A percentile compares a stretch with the other conserved stretches of the same genome.
Evolutionary conservation across 2,329 filamentous ascomycete genomes (phyloP).

Genomic region (Pseudonectria foliicola): DNA sequence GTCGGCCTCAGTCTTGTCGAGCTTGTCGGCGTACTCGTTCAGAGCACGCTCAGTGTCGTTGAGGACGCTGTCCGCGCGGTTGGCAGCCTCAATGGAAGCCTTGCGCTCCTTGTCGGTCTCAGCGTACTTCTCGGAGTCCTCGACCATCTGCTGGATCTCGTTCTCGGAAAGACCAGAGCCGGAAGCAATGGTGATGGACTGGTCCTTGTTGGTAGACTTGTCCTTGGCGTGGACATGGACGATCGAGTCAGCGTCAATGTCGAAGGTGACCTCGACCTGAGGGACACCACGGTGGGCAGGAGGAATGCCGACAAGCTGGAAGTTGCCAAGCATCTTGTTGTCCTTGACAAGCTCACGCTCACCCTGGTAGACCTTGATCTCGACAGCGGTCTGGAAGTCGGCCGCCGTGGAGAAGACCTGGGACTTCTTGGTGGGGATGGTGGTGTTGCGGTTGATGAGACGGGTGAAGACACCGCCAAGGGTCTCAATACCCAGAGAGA

Average conservation of each 20-base stretch:
- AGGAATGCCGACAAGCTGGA: conserved; percentile 96
- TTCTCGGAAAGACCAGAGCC: conserved; percentile 91
- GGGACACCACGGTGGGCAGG: conserved; percentile 94
- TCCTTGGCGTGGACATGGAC: conserved; percentile 98
- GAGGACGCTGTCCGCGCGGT: conserved; percentile 90
- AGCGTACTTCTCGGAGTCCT: conserved; percentile 94
- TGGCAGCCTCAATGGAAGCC: conserved; percentile 88
- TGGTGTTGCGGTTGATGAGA: conserved; percentile 98
- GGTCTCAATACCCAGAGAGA: conserved; percentile 97
- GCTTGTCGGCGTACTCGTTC: conserved; percentile 90
- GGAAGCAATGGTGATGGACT: conserved; percentile 97
- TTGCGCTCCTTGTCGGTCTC: conserved; percentile 96
- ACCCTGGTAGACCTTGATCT: conserved; percentile 99
- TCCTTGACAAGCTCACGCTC: conserved; percentile 98
- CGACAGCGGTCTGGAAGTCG: conserved; percentile 96
- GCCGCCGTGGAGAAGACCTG: conserved; percentile 96
- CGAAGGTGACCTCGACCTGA: conserved; percentile 96
- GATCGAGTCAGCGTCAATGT: conserved; percentile 96
- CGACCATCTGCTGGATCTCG: conserved; percentile 96
- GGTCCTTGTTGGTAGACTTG: conserved; percentile 98
- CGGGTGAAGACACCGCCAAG: conserved; percentile 96
- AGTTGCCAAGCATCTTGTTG: conserved; percentile 98
- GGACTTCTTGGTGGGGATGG: conserved; percentile 98
- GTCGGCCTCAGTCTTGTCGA: conserved; percentile 94
- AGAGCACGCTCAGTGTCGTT: conserved; percentile 98